These are phyloP conservation scores for Debaryomyces castellii DNA, from an alignment of 805 yeast species.

Conservation along the genomic window DNA sequence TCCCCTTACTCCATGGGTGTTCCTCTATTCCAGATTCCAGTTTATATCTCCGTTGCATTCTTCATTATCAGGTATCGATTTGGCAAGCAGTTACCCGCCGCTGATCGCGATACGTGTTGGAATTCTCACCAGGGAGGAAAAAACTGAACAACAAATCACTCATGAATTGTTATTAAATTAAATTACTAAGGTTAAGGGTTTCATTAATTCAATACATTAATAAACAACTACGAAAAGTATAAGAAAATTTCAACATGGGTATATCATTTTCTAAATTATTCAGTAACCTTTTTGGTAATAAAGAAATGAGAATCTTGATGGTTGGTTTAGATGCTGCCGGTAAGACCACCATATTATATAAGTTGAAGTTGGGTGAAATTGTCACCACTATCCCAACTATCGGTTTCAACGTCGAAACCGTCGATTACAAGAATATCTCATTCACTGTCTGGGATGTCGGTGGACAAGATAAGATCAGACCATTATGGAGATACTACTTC, in stretches of 20 bases:
- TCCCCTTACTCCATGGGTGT: no score
- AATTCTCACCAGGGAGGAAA: slow-evolving; percentile 1
- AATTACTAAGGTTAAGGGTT: slow-evolving; percentile 1
- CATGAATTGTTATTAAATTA: not conserved
- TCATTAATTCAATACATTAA: slow-evolving; percentile 5
- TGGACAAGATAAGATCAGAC: slow-evolving; percentile 99
- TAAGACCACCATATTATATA: slow-evolving; percentile 94
- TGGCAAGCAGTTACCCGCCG: slow-evolving; percentile 1
- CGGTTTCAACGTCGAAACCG: slow-evolving; percentile 97
- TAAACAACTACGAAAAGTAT: slow-evolving; percentile 3
- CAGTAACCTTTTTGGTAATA: slow-evolving; percentile 93
- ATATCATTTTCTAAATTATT: slow-evolving; percentile 90
- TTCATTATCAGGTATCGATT: not conserved
- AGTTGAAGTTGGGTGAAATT: slow-evolving; percentile 92
- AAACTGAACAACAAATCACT: slow-evolving; percentile 3
- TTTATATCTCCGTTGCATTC: not conserved
- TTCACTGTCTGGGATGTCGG: slow-evolving; percentile 99
- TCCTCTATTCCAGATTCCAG: no score
- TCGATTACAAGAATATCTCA: slow-evolving; percentile 93
- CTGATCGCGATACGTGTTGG: slow-evolving; percentile 4
- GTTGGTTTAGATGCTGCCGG: slow-evolving; percentile 99
- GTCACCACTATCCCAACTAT: slow-evolving; percentile 96
- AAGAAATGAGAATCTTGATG: slow-evolving; percentile 97
- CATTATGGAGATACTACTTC: slow-evolving; percentile 98
- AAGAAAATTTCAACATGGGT: slow-evolving; percentile 60